Percentiles rank a stretch among this genome's conserved stretches.
phyloP scores from a whole-genome alignment of 495 filamentous ascomycete species.

The Penicillium coffeae region DNA sequence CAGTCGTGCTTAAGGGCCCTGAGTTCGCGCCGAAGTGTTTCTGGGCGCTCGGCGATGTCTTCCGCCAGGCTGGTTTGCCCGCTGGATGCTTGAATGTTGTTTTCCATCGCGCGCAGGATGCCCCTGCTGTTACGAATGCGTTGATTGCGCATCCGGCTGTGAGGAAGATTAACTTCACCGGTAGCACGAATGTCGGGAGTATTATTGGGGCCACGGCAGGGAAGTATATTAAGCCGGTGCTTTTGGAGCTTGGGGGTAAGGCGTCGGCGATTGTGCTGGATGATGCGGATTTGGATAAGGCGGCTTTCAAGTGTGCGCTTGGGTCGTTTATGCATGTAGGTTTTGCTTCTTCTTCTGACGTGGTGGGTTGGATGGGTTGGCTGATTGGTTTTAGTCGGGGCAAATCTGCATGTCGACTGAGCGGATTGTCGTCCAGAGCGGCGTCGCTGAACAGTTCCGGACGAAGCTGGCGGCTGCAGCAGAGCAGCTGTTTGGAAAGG shows the following conservation, averaged over 20 bases:
- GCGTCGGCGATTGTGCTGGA: constrained; percentile 56
- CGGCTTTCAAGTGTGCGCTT: constrained; percentile 47
- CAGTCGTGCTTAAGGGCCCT: constrained; percentile 69
- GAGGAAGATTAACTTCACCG: constrained; percentile 62
- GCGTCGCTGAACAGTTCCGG: constrained; percentile 62
- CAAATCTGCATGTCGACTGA: constrained; percentile 95
- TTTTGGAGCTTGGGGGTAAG: constrained; percentile 63
- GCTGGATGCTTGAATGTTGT: constrained; percentile 55
- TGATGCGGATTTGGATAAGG: constrained; percentile 55
- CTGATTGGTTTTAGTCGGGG: constrained; percentile 45
- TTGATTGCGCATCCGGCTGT: constrained; percentile 54
- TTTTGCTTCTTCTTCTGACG: neutral
- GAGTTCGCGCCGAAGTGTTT: constrained; percentile 74
- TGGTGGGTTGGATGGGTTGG: neutral
- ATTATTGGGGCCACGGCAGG: constrained; percentile 55
- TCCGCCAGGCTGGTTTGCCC: constrained; percentile 70
- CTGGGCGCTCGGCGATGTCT: constrained; percentile 64
- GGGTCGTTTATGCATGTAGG: constrained; percentile 53
- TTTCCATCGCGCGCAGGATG: constrained; percentile 50
- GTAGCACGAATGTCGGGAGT: constrained; percentile 51
- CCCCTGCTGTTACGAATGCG: constrained; percentile 50
- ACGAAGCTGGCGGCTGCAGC: constrained; percentile 44
- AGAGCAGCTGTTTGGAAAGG: constrained; percentile 46
- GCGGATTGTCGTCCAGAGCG: constrained; percentile 75
- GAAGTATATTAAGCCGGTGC: constrained; percentile 53